Percentiles rank a stretch among this genome's conserved stretches.
phyloP scores from a whole-genome alignment of 306 rosid genomes.

The Malus orientalis region DNA sequence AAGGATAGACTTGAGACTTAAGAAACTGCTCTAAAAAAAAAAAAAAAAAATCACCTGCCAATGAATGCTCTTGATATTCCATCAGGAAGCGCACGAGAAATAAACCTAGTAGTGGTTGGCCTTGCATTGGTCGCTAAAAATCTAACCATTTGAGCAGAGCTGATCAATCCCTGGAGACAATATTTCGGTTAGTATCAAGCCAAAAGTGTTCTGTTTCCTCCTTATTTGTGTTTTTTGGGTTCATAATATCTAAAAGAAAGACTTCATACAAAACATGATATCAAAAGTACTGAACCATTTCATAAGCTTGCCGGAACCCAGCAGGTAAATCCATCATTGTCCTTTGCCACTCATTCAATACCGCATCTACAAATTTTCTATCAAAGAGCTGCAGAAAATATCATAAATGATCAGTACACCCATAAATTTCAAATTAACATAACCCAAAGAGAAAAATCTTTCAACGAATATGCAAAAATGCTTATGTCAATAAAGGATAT shows the following conservation, averaged over 20 bases:
- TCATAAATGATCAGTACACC: slow-evolving; percentile 17
- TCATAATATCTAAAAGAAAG: not conserved
- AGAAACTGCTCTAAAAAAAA: not conserved
- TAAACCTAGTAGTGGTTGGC: slow-evolving; percentile 76
- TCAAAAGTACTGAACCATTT: slow-evolving; percentile 53
- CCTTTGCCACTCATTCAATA: slow-evolving; percentile 89
- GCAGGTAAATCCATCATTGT: slow-evolving; percentile 97
- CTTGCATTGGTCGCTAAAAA: slow-evolving; percentile 80
- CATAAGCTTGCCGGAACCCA: slow-evolving; percentile 96
- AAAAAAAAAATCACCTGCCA: slow-evolving; percentile 64
- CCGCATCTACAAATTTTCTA: slow-evolving; percentile 88
- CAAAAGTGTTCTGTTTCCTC: not conserved
- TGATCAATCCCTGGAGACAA: slow-evolving; percentile 75
- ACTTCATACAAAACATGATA: slow-evolving; percentile 13
- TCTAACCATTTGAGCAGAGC: slow-evolving; percentile 96
- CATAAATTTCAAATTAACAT: slow-evolving; percentile 14
- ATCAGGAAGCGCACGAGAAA: slow-evolving; percentile 70
- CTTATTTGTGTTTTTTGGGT: not conserved
- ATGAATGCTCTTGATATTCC: slow-evolving; percentile 82
- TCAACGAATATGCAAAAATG: not conserved
- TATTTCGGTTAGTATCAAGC: slow-evolving; percentile 23
- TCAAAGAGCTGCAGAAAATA: slow-evolving; percentile 70
- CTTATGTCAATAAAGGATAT: slow-evolving; percentile 8
- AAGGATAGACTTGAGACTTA: not conserved
- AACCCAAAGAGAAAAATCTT: not conserved